Evolutionary conservation across 805 yeast genomes (phyloP).

Genomic region (Tanozyma kutaoensis): DNA sequence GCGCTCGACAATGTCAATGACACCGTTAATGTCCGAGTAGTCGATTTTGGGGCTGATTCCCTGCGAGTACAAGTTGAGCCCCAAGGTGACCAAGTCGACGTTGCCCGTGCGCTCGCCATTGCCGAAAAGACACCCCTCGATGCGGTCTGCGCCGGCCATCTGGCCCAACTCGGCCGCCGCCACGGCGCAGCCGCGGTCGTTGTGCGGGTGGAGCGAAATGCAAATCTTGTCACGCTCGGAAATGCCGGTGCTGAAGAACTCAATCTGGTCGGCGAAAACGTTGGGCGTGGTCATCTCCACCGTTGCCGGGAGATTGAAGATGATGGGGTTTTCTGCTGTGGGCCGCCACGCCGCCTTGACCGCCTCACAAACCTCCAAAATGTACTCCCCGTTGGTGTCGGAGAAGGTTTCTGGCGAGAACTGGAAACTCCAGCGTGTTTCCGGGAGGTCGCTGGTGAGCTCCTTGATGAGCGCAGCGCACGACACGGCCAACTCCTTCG

Average conservation of each 20-base stretch:
- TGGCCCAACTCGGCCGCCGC: conserved; percentile 78
- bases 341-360: conserved; percentile 71
- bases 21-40: conserved; percentile 50
- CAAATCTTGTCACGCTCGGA: conserved; percentile 57
- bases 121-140: conserved; percentile 77
- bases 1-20: conserved; percentile 62
- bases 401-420: conserved; percentile 74
- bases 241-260: conserved; percentile 50
- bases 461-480: conserved; percentile 49
- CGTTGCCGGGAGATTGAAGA: conserved; percentile 76
- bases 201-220: conserved; percentile 71
- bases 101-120: conserved; percentile 85
- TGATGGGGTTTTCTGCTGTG: conserved; percentile 47
- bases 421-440: conserved; percentile 62
- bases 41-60: conserved; percentile 63
- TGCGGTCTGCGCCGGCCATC: conserved; percentile 79
- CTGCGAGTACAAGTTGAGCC: conserved; percentile 66
- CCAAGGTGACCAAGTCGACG: conserved; percentile 70
- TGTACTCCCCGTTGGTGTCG: conserved; percentile 54
- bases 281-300: conserved; percentile 76
- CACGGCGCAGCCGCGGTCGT: conserved; percentile 82
- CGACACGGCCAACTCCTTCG: conserved; percentile 46
- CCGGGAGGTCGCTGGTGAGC: conserved; percentile 60
- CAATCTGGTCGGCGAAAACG: conserved; percentile 76
- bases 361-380: conserved; percentile 56